phyloP scores from a whole-genome alignment of 768 basidiomycete species.

The Pleurotus djamor region DNA sequence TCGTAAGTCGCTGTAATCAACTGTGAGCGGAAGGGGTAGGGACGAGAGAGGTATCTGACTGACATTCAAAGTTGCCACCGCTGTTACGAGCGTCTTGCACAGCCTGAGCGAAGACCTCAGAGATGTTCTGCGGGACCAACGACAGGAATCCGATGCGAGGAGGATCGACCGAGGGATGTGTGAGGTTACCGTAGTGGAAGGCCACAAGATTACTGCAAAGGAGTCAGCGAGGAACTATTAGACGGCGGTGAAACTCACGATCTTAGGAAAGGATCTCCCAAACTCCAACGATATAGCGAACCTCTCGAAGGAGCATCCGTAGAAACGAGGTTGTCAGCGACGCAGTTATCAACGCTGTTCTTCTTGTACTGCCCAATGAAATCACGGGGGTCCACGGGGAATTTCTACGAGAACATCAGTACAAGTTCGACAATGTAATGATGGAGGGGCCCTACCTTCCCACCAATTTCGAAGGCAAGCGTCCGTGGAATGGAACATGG shows the following conservation, averaged over 20 bases:
- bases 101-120: slow-evolving; percentile 29
- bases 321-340: slow-evolving; percentile 50
- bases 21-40: neutral
- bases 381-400: slow-evolving; percentile 72
- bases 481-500: slow-evolving; percentile 55
- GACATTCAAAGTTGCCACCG: slow-evolving; percentile 37
- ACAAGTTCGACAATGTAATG: no score
- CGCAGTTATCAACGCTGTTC: slow-evolving; percentile 40
- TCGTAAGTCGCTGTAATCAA: slow-evolving; percentile 25
- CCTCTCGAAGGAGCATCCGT: slow-evolving; percentile 59
- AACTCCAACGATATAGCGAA: slow-evolving; percentile 65
- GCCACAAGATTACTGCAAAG: slow-evolving; percentile 67
- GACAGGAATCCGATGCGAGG: slow-evolving; percentile 69
- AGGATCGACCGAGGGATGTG: slow-evolving; percentile 62
- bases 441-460: no score
- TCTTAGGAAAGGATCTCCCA: slow-evolving; percentile 71
- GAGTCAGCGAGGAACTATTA: neutral
- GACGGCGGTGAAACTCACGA: no score
- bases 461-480: slow-evolving; percentile 63
- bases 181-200: slow-evolving; percentile 73
- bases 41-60: slow-evolving; percentile 3
- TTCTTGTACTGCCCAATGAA: slow-evolving; percentile 43
- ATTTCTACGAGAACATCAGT: no score
- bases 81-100: slow-evolving; percentile 31
- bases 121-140: slow-evolving; percentile 54